Evolutionary conservation across 2,329 filamentous ascomycete species (phyloP).

Genomic region (Fusarium austroafricanum): DNA sequence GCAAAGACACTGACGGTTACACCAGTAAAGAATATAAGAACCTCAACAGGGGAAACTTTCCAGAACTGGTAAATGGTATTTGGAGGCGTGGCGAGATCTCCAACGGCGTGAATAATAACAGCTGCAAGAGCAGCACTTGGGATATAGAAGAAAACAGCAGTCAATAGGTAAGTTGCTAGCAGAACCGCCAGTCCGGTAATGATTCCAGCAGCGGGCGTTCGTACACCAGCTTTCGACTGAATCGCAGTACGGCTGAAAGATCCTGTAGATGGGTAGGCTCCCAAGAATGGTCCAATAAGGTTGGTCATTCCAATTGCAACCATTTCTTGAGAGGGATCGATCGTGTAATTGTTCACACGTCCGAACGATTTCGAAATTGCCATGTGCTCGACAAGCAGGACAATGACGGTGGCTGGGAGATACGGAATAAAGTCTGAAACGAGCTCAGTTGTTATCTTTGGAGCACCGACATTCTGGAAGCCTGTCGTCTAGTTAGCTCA

Average conservation of each 20-base stretch:
- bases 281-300: slow-evolving; percentile 89
- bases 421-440: slow-evolving; percentile 76
- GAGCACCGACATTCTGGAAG: slow-evolving; percentile 82
- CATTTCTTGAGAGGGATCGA: slow-evolving; percentile 95
- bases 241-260: slow-evolving; percentile 97
- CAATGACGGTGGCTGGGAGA: slow-evolving; percentile 87
- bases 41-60: slow-evolving; percentile 90
- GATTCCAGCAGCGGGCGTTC: slow-evolving; percentile 89
- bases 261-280: slow-evolving; percentile 90
- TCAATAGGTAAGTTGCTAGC: slow-evolving; percentile 88
- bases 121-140: slow-evolving; percentile 82
- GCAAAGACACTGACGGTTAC: slow-evolving; percentile 91
- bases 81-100: slow-evolving; percentile 89
- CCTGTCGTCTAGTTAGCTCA: slow-evolving; percentile 56
- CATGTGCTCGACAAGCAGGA: slow-evolving; percentile 97
- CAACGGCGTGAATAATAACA: slow-evolving; percentile 96
- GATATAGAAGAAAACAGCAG: slow-evolving; percentile 94
- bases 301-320: slow-evolving; percentile 94
- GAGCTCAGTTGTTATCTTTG: slow-evolving; percentile 73
- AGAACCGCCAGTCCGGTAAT: slow-evolving; percentile 89
- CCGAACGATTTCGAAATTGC: slow-evolving; percentile 98
- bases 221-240: slow-evolving; percentile 95
- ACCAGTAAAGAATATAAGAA: slow-evolving; percentile 91
- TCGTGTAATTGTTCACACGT: slow-evolving; percentile 93
- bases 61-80: slow-evolving; percentile 96